phyloP scores from a whole-genome alignment of 2,329 filamentous ascomycete species.

The Eutypa lata region DNA sequence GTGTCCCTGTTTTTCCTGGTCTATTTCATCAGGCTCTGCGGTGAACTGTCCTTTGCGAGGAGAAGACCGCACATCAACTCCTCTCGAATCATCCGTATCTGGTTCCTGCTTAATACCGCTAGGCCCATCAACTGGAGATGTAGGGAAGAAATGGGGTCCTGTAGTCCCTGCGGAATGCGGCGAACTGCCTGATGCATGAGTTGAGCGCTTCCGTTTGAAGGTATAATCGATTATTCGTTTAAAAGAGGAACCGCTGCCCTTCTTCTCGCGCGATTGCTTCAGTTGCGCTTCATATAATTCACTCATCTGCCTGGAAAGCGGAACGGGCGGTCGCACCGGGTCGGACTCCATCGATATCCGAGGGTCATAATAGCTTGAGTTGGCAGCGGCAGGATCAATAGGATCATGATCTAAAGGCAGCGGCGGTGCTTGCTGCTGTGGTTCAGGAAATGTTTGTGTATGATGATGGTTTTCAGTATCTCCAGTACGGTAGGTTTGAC shows the following conservation, averaged over 20 bases:
- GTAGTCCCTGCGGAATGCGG: conserved; percentile 14
- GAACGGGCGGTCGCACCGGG: conserved; percentile 19
- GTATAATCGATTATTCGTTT: conserved; percentile 22
- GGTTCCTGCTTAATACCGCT: conserved; percentile 18
- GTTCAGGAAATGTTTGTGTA: conserved; percentile 16
- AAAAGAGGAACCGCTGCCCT: conserved; percentile 25
- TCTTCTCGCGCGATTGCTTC: conserved; percentile 24
- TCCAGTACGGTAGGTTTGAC: conserved; percentile 14
- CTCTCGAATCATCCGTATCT: conserved; percentile 9
- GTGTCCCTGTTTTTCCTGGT: conserved; percentile 12
- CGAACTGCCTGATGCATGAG: conserved; percentile 21
- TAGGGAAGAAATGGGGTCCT: conserved; percentile 16
- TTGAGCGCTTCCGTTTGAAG: conserved; percentile 27
- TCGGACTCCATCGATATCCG: conserved; percentile 30
- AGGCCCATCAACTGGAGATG: conserved; percentile 15
- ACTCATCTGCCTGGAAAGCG: conserved; percentile 26
- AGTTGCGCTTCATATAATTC: conserved; percentile 29
- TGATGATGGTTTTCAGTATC: conserved; percentile 19
- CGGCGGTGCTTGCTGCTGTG: conserved; percentile 12
- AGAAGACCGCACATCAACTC: conserved; percentile 6
- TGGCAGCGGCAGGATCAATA: conserved; percentile 24
- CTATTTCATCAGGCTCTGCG: conserved; percentile 20
- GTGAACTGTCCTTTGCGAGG: conserved; percentile 12
- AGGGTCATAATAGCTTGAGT: conserved; percentile 30
- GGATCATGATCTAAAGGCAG: conserved; percentile 16